These are phyloP conservation scores for Dioszegia aurantiaca DNA, from an alignment of 768 basidiomycete species.

Conservation along the genomic window DNA sequence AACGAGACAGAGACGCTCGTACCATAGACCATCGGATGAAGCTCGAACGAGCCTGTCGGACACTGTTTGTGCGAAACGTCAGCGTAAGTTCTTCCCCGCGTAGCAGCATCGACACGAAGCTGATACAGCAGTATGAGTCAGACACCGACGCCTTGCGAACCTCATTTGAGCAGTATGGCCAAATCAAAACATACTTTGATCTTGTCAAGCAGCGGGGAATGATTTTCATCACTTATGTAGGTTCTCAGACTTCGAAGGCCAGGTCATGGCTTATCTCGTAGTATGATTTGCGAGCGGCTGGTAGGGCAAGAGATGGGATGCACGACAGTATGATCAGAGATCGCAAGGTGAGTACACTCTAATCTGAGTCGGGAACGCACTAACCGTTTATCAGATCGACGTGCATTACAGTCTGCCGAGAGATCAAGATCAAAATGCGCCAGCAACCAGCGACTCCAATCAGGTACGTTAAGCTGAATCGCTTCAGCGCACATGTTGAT, in stretches of 20 bases:
- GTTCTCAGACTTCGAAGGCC: constrained; percentile 51
- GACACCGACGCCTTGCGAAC: constrained; percentile 66
- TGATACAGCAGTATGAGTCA: constrained; percentile 51
- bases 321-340: constrained; percentile 86
- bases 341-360: constrained; percentile 67
- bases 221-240: constrained; percentile 97
- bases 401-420: constrained; percentile 95
- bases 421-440: constrained; percentile 68
- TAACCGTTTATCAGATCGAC: constrained; percentile 69
- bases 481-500: too few relatives aligned
- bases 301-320: constrained; percentile 81
- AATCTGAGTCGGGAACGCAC: neutral
- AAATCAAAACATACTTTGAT: constrained; percentile 97
- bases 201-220: constrained; percentile 92
- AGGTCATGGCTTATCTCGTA: constrained; percentile 48
- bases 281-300: constrained; percentile 90
- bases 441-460: constrained; percentile 71
- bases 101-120: neutral
- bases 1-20: constrained; percentile 74
- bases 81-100: constrained; percentile 66
- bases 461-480: too few relatives aligned
- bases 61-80: constrained; percentile 94
- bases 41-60: constrained; percentile 86
- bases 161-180: constrained; percentile 87
- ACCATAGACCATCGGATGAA: constrained; percentile 92